Evolutionary conservation across 169 alveolate genomes (phyloP), one percentile per base, ranked within the genome.

Genomic region (Plasmodium vinckei): DNA sequence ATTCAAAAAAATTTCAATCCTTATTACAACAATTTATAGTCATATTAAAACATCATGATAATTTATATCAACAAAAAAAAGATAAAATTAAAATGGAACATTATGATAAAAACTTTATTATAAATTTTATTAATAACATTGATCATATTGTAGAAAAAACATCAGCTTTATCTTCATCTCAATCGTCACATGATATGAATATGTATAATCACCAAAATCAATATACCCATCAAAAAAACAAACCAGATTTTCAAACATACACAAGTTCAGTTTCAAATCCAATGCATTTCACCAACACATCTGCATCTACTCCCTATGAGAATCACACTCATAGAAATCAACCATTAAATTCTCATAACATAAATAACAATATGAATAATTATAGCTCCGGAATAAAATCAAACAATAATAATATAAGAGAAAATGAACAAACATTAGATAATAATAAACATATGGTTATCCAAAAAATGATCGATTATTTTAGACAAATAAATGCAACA

Each of bases 1-100:
- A 75, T 13, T 27, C 25, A 63, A 39, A 60, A 12, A 75, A 75
- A 42, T 75, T 63, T 42, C 67, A 63, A 19, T 61, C 56, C 12
- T 21, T 75, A 12, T 23, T 75, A 5, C 88, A 75, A n/a, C 88
- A 75, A 54, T 75, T 75, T 75, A 42, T 67, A 3, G 69, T 75
- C 2, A 75, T 75, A n/a, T 42, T 75, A 10, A 75, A 75, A 53
- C 88, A 75, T 67, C 75, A 75, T 63, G 75, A 75, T 21, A 61
- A 75, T 49, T 39, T 75, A 54, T 75, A 75, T 63, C 69, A 49
- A 9, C 88, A 75, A 54, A 75, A 75, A 54, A 75, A 64, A 42
- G 88, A 75, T 6, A 75, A 75, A 61, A 61, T 75, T 21, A 61
- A 61, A n/a, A 27, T 17, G 9, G 72, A 75, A 4, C 56, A 75